A percentile compares a stretch with the other conserved stretches of the same genome.
Evolutionary conservation across 2,329 filamentous ascomycete genomes (phyloP).

Genomic region (Fusarium sp.): DNA sequence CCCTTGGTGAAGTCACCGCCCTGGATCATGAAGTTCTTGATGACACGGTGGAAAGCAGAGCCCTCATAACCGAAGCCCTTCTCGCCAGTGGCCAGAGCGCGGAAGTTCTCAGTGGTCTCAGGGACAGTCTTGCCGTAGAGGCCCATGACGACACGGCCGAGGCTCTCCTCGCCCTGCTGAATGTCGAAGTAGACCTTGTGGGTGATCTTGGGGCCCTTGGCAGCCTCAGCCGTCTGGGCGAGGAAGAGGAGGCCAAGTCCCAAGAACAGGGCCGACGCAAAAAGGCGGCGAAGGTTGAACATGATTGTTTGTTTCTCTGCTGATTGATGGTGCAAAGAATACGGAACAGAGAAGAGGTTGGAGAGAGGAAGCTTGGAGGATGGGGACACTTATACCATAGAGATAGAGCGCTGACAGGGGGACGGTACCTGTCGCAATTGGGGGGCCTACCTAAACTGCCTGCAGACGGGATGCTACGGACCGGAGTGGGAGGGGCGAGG

Average conservation of each 20-base stretch:
- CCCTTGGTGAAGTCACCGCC: slow-evolving; percentile 88
- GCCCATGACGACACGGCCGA: slow-evolving; percentile 83
- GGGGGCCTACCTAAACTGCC: slow-evolving; percentile 24
- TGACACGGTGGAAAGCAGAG: slow-evolving; percentile 89
- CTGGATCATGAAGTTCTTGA: slow-evolving; percentile 93
- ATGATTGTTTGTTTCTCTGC: slow-evolving; percentile 64
- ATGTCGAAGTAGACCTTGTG: slow-evolving; percentile 95
- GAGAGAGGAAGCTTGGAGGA: slow-evolving; percentile 33
- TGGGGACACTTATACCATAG: slow-evolving; percentile 48
- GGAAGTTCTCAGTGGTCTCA: slow-evolving; percentile 80
- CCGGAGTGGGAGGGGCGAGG: slow-evolving; percentile 15
- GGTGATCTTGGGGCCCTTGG: slow-evolving; percentile 94
- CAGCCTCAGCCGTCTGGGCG: slow-evolving; percentile 78
- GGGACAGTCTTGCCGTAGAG: slow-evolving; percentile 91
- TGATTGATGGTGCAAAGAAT: slow-evolving; percentile 37
- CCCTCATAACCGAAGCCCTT: slow-evolving; percentile 88
- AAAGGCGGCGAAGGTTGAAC: slow-evolving; percentile 78
- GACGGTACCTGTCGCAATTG: slow-evolving; percentile 42
- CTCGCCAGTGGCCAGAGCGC: slow-evolving; percentile 85
- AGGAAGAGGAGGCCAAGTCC: slow-evolving; percentile 82
- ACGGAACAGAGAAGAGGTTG: slow-evolving; percentile 24
- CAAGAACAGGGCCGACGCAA: slow-evolving; percentile 81
- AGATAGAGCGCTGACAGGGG: slow-evolving; percentile 28
- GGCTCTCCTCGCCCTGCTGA: slow-evolving; percentile 76
- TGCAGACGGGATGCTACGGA: slow-evolving; percentile 20